These are phyloP conservation scores for Paspalum vaginatum DNA, from an alignment of 176 grass and related monocot species.

Conservation along the genomic window DNA sequence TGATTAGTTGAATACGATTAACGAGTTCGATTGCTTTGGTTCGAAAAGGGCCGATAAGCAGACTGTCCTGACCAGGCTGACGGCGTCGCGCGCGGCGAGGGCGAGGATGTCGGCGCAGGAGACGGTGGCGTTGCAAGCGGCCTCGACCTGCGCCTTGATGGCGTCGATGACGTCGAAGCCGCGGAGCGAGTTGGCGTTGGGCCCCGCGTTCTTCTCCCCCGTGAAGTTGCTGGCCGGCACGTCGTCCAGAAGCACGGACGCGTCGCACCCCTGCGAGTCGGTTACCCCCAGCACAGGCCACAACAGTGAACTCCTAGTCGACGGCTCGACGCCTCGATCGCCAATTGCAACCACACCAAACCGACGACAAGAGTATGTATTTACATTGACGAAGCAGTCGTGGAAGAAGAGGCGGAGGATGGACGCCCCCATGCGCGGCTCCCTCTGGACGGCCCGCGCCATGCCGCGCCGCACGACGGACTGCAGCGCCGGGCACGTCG, in stretches of 20 bases:
- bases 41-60: too few relatives aligned
- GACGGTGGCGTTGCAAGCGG: slow-evolving; percentile 58
- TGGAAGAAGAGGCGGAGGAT: slow-evolving; percentile 79
- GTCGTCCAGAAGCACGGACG: slow-evolving; percentile 74
- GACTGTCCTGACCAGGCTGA: slow-evolving; percentile 67
- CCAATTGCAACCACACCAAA: too few relatives aligned
- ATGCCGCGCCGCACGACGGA: slow-evolving; percentile 54
- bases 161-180: slow-evolving; percentile 72
- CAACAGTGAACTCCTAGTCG: too few relatives aligned
- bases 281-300: too few relatives aligned
- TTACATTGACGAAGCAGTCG: slow-evolving; percentile 86
- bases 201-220: slow-evolving; percentile 67
- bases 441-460: slow-evolving; percentile 50
- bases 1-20: too few relatives aligned
- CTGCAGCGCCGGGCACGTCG: slow-evolving; percentile 51
- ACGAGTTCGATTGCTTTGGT: too few relatives aligned
- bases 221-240: slow-evolving; percentile 46
- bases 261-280: slow-evolving; percentile 74
- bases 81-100: slow-evolving; percentile 64
- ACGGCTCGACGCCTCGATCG: too few relatives aligned
- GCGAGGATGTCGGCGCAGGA: slow-evolving; percentile 89
- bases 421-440: slow-evolving; percentile 74
- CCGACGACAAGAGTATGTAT: neutral
- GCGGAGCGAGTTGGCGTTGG: slow-evolving; percentile 62
- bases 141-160: slow-evolving; percentile 70